Percentiles rank a stretch among this genome's conserved stretches.
Conservation (phyloP, 2,329 filamentous ascomycete genomes). For the Biscogniauxia sp. region DNA sequence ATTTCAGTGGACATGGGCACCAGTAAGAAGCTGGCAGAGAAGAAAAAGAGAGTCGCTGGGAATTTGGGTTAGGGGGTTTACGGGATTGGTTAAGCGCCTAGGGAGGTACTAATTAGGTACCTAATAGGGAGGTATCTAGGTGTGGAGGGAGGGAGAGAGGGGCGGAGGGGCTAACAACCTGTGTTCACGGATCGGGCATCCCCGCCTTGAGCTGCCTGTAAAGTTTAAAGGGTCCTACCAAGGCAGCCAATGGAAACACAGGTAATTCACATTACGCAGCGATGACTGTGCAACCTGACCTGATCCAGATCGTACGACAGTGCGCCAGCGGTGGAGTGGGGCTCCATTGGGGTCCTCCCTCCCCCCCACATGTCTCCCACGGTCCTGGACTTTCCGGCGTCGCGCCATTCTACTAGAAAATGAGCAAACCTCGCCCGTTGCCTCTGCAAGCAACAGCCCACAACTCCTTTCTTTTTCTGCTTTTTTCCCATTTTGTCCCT, state of each 20-base stretch:
- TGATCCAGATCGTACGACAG: conserved; percentile 24
- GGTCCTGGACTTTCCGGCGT: conserved; percentile 1
- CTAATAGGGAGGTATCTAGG: no score
- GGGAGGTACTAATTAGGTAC: no score
- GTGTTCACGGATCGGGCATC: conserved; percentile 9
- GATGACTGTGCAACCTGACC: conserved; percentile 15
- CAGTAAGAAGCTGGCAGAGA: no score
- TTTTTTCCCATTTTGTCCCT: no score
- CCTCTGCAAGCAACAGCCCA: neutral
- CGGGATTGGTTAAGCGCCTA: no score
- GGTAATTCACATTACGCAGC: conserved; percentile 20
- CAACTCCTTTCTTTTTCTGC: neutral
- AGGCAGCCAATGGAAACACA: conserved; percentile 7
- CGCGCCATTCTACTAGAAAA: conserved; percentile 10
- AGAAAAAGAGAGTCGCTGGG: no score
- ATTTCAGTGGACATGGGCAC: no score
- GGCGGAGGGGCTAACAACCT: no score
- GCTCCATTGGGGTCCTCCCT: no score
- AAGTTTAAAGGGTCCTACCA: neutral
- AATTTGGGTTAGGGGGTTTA: no score
- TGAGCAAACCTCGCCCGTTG: conserved; percentile 10
- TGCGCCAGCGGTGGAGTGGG: conserved; percentile 11
- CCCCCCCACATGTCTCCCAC: conserved; percentile 9
- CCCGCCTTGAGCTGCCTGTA: conserved; percentile 10
- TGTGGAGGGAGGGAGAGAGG: no score